A percentile compares a stretch with the other conserved stretches of the same genome.
phyloP scores from a whole-genome alignment of 2,329 filamentous ascomycete genomes.

The Curvularia hawaiiensis region DNA sequence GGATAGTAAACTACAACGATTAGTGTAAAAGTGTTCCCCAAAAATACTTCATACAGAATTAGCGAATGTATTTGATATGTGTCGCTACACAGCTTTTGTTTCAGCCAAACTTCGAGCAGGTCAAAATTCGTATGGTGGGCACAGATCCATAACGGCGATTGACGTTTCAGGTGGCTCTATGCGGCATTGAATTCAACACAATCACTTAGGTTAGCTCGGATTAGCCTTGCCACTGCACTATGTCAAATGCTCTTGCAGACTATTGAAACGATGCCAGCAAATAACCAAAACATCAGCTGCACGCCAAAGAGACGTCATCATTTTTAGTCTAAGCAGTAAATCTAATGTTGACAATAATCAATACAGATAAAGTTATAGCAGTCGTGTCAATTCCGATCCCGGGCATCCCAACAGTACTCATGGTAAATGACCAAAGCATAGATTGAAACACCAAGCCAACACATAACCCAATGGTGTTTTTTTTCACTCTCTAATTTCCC shows the following conservation, averaged over 20 bases:
- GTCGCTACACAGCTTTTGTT: too few relatives aligned
- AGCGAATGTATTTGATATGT: too few relatives aligned
- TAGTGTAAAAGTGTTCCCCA: constrained; percentile 10
- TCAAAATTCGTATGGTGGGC: too few relatives aligned
- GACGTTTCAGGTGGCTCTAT: too few relatives aligned
- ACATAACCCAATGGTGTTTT: background rate
- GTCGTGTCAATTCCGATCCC: background rate
- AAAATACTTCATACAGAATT: too few relatives aligned
- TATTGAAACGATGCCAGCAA: background rate
- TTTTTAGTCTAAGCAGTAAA: constrained; percentile 8
- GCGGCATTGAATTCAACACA: too few relatives aligned
- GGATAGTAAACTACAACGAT: constrained; percentile 64
- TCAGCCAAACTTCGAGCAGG: too few relatives aligned
- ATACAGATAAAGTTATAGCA: constrained; percentile 3
- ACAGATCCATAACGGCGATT: too few relatives aligned
- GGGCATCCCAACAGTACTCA: background rate
- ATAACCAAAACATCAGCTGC: background rate
- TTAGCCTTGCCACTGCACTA: too few relatives aligned
- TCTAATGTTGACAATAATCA: constrained; percentile 6
- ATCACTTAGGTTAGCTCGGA: too few relatives aligned
- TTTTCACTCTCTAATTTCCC: constrained; percentile 4
- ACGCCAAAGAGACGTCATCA: background rate
- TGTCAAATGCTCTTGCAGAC: too few relatives aligned
- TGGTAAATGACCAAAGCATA: background rate
- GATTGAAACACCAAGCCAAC: constrained; percentile 9